Base-by-base conservation (phyloP, 2,329 filamentous ascomycete species). In the Coniochaeta sp. region DNA sequence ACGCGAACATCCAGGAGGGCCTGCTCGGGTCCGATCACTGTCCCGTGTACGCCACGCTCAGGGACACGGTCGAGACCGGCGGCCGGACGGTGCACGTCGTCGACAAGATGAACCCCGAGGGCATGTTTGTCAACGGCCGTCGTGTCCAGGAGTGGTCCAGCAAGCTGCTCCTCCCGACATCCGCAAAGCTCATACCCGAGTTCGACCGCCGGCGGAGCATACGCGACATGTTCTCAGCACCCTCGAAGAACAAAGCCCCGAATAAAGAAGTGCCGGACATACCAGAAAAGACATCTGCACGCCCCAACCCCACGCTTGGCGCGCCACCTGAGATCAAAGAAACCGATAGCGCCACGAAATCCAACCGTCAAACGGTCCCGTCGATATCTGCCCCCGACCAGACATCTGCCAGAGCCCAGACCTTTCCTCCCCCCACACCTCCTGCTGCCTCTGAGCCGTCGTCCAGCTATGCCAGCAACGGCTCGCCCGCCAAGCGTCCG, bases 21-120 rank as follows among this genome's bases (percentile, higher is more conserved):
- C 77, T 98, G 24, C 89, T 96, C 82, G 95, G 95, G 0, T 98
- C 93, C 1, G 95, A 99, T 70, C 95, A 99, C 72, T 99, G 95
- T 67, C 95, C 95, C 0, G 93, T 98, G 1, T 98, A 89, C 71
- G 91, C 88, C 0, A 81, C 83, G 2, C 78, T 96, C 26, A 85
- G 87, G 19, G 85, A 93, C 38, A 77, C 69, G 2, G 83, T 96
- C 1, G 67, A 69, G 0, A 65, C 82, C 6, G 73, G 79, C 16
- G 81, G 77, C 0, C 67, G 76, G 52, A 73, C 83, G 54, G 71
- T 81, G 2, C 72, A 86, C 65, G 76, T 91, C 2, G 73, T 80
- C 30, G 91, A 97, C 68, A 72, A 95, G 57, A 84, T 97, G 81
- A 97, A 95, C 65, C 88, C 90, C 0, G 69, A 79, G 1, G 89